Evolutionary conservation across 2,329 filamentous ascomycete genomes (phyloP).

Genomic region (Lomentospora prolificans): DNA sequence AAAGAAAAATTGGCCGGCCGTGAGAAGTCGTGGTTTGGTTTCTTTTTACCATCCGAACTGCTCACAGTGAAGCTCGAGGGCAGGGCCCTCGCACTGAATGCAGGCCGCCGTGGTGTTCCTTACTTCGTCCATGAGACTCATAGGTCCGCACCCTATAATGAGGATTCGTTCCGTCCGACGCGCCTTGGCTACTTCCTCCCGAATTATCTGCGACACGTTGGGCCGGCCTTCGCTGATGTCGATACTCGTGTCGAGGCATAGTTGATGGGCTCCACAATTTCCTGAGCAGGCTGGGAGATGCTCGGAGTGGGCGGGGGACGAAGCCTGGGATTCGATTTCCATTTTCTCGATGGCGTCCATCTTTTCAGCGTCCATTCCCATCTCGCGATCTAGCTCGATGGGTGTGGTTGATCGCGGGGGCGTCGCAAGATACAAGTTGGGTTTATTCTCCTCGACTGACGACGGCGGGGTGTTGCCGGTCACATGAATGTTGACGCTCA

Average conservation of each 20-base stretch:
- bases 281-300: not conserved
- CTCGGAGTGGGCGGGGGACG: conserved; percentile 7
- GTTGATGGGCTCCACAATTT: conserved; percentile 8
- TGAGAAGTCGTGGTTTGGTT: not conserved
- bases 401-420: conserved; percentile 11
- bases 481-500: conserved; percentile 24
- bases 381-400: not conserved
- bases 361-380: not conserved
- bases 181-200: conserved; percentile 18
- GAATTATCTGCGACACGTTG: conserved; percentile 25
- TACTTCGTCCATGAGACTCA: conserved; percentile 29
- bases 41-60: conserved; percentile 31
- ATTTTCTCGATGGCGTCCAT: conserved; percentile 2
- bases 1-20: not conserved
- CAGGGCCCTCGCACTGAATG: conserved; percentile 30
- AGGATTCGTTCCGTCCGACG: conserved; percentile 23
- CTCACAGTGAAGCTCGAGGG: conserved; percentile 38
- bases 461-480: conserved; percentile 16
- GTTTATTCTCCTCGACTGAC: not conserved
- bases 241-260: conserved; percentile 12
- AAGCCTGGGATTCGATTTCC: conserved; percentile 15
- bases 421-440: conserved; percentile 3
- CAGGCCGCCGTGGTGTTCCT: conserved; percentile 29
- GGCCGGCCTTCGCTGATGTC: conserved; percentile 25
- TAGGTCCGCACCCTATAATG: conserved; percentile 37